Evolutionary conservation across 1,139 yeast species (phyloP).

Genomic region (Yamadazyma sp.): DNA sequence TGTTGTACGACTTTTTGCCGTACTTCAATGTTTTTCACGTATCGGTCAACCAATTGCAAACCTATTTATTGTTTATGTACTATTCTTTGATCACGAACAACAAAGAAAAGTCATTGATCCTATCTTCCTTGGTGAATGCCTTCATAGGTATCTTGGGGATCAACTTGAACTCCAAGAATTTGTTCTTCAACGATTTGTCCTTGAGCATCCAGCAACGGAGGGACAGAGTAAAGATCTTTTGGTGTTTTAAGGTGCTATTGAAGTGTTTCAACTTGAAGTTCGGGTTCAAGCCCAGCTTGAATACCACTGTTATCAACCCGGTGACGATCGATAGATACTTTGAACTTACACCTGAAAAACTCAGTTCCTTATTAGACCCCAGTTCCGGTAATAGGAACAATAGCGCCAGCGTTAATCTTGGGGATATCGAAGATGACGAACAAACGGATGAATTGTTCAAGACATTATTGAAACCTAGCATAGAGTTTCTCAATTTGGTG

Average conservation of each 20-base stretch:
- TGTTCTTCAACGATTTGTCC: slow-evolving; percentile 48
- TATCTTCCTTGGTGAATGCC: slow-evolving; percentile 44
- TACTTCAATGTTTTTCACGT: slow-evolving; percentile 48
- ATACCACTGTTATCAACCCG: slow-evolving; percentile 50
- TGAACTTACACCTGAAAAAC: slow-evolving; percentile 48
- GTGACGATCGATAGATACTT: slow-evolving; percentile 50
- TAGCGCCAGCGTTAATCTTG: background rate
- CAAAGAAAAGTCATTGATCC: slow-evolving; percentile 45
- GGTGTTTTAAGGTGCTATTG: slow-evolving; percentile 58
- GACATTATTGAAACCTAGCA: slow-evolving; percentile 42
- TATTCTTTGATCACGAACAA: slow-evolving; percentile 47
- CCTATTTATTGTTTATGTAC: slow-evolving; percentile 42
- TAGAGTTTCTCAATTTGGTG: slow-evolving; percentile 46
- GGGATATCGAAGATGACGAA: slow-evolving; percentile 12
- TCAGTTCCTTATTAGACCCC: slow-evolving; percentile 36
- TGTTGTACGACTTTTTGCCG: slow-evolving; percentile 48
- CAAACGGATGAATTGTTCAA: slow-evolving; percentile 35
- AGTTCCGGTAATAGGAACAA: slow-evolving; percentile 6
- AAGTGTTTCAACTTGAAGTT: slow-evolving; percentile 52
- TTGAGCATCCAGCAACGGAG: slow-evolving; percentile 38
- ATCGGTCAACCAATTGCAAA: slow-evolving; percentile 41
- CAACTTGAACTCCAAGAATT: slow-evolving; percentile 45
- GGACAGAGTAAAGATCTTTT: slow-evolving; percentile 57
- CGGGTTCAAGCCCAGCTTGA: slow-evolving; percentile 49
- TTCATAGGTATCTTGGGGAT: slow-evolving; percentile 50